Evolutionary conservation across 768 basidiomycete species (phyloP), one percentile per base, ranked within the genome.

Genomic region (Pisolithus tinctorius): DNA sequence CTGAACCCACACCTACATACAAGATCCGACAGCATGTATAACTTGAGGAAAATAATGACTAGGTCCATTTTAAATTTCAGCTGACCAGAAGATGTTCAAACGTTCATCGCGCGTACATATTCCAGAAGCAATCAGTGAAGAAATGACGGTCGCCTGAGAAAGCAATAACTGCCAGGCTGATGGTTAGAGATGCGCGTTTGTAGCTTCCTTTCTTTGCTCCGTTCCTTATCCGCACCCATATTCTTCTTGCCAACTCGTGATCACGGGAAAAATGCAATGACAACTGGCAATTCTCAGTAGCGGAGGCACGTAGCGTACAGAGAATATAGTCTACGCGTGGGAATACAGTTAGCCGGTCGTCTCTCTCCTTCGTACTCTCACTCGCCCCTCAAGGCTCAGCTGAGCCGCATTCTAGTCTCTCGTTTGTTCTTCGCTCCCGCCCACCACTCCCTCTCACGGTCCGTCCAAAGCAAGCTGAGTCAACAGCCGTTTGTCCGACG

Each of bases 181-280:
- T 77, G 79, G 63, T 57, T 75, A 80, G 54, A 74, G 69, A 60
- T 81, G 81, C 8, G 79, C 74, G 16, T 67, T 67, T 62, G 80
- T 58, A 60, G 82, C 82, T 57, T 81, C 78, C 57, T 66, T 72
- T 47, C 82, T 68, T 80, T 79, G 49, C 75, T 78, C 81, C 82
- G 83, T 47, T 71, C 65, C 37, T 74, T 65, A 0, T 82, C 81
- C 1, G 71, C 67, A 5, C 60, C 38, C 0, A 78, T 83, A 47
- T 84, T 83, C 51, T 71, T 73, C 48, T 82, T 34, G 83, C 60
- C 2, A 72, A 74, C 51, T 86, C 82, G 58, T 86, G 83, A 0
- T 73, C 78, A 0, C 79, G 75, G 68, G 86, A 86, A 71, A 88
- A 89, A 1, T n/a, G 80, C 61, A 52, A 86, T 71, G 11, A 79